phyloP scores from a whole-genome alignment of 73 alveolate genomes.

The Paramecium primaurelia region DNA sequence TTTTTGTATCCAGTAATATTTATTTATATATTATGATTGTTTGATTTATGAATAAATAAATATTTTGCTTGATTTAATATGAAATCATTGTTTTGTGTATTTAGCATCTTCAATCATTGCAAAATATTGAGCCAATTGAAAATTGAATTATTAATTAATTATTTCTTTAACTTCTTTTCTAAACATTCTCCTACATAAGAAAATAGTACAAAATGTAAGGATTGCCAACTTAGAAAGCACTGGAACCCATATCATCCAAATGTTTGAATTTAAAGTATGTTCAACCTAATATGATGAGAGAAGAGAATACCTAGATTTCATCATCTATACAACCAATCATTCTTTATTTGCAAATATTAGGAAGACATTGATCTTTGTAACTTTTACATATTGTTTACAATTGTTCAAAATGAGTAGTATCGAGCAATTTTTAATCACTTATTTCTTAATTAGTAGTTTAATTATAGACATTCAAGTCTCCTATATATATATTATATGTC shows the following conservation, averaged over 20 bases:
- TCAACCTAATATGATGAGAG: not conserved
- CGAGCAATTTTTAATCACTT: not conserved
- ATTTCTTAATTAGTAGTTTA: not conserved
- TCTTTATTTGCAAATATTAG: not conserved
- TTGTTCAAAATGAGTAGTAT: constrained; percentile 11
- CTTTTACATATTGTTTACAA: not conserved
- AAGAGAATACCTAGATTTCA: not conserved
- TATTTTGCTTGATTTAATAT: too few species aligned
- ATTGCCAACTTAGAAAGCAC: not conserved
- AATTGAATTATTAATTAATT: not conserved
- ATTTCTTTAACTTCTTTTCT: not conserved
- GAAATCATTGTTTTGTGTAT: too few species aligned
- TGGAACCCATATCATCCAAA: not conserved
- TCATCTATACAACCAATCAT: not conserved
- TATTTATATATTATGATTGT: too few species aligned
- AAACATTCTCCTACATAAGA: not conserved
- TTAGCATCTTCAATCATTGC: too few species aligned
- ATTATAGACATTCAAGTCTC: not conserved
- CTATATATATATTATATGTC: not conserved
- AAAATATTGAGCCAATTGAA: not conserved
- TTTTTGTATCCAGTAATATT: too few species aligned
- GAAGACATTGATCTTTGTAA: not conserved
- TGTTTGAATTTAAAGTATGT: not conserved
- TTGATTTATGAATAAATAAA: too few species aligned
- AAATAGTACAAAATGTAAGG: not conserved